Evolutionary conservation across 306 rosid genomes (phyloP).

Genomic region (Rosa lucieae): DNA sequence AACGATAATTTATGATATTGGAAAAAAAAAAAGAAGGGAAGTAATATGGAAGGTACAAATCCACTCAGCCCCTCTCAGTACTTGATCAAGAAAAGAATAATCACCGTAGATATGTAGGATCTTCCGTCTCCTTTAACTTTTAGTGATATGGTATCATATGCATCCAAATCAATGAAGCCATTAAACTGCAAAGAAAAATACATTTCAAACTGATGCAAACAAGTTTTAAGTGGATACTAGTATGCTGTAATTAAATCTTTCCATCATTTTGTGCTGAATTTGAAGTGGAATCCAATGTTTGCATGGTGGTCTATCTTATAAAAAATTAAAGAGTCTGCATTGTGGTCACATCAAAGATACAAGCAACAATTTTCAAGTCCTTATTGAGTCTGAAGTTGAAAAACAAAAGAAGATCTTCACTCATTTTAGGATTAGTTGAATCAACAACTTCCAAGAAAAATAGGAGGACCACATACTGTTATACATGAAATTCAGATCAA

Average conservation of each 20-base stretch:
- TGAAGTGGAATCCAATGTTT: neutral
- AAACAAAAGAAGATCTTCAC: neutral
- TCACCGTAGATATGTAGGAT: slow-evolving; percentile 89
- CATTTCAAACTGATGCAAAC: neutral
- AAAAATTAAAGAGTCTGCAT: neutral
- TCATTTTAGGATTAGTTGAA: neutral
- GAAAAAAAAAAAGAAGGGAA: neutral
- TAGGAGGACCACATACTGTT: neutral
- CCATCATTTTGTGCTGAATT: neutral
- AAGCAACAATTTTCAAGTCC: neutral
- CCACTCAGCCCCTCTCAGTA: slow-evolving; percentile 8
- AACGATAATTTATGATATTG: neutral
- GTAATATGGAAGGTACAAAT: neutral
- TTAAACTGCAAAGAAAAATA: slow-evolving; percentile 47
- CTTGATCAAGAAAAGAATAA: slow-evolving; percentile 21
- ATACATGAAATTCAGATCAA: neutral
- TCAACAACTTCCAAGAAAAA: neutral
- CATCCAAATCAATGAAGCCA: slow-evolving; percentile 86
- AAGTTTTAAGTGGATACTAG: neutral
- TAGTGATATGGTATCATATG: slow-evolving; percentile 80
- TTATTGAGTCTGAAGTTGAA: neutral
- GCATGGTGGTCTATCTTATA: neutral
- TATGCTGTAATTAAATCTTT: neutral
- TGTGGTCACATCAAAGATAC: neutral
- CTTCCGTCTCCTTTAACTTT: slow-evolving; percentile 90